phyloP scores from a whole-genome alignment of 1,284 basidiomycete species.

The Malassezia sp. region DNA sequence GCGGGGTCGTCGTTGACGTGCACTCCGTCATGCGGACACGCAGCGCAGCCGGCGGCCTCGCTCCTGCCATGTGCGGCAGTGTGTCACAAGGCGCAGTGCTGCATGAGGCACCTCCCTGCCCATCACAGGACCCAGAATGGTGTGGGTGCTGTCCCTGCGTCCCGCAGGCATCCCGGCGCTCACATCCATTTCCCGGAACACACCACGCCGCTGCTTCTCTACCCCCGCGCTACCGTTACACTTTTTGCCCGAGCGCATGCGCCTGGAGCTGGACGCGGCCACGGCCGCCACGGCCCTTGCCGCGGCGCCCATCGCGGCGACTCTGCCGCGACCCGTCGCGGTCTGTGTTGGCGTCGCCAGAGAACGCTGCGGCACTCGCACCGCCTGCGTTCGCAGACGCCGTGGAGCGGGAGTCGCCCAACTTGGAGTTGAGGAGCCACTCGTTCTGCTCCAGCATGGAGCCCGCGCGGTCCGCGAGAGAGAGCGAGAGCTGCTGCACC shows the following conservation, averaged over 20 bases:
- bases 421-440: slow-evolving; percentile 78
- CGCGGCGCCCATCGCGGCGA: slow-evolving; percentile 26
- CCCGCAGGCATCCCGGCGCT: too few species aligned
- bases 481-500: slow-evolving; percentile 42
- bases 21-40: too few species aligned
- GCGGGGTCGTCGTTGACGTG: too few species aligned
- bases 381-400: slow-evolving; percentile 3
- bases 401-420: slow-evolving; percentile 51
- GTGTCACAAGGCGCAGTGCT: too few species aligned
- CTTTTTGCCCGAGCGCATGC: slow-evolving; percentile 35
- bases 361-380: slow-evolving; percentile 21
- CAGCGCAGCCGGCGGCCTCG: too few species aligned
- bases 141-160: too few species aligned
- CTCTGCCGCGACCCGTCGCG: slow-evolving; percentile 24
- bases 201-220: too few species aligned
- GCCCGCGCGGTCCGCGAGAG: slow-evolving; percentile 73
- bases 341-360: slow-evolving; percentile 21
- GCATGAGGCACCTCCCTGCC: too few species aligned
- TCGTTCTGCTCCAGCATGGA: slow-evolving; percentile 89
- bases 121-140: too few species aligned
- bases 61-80: too few species aligned
- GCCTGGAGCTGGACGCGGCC: slow-evolving; percentile 37
- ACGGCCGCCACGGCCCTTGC: slow-evolving; percentile 36
- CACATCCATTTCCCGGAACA: too few species aligned
- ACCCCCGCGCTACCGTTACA: slow-evolving; percentile 17